phyloP scores from a whole-genome alignment of 1,284 basidiomycete genomes.

The Pholiota adiposa region DNA sequence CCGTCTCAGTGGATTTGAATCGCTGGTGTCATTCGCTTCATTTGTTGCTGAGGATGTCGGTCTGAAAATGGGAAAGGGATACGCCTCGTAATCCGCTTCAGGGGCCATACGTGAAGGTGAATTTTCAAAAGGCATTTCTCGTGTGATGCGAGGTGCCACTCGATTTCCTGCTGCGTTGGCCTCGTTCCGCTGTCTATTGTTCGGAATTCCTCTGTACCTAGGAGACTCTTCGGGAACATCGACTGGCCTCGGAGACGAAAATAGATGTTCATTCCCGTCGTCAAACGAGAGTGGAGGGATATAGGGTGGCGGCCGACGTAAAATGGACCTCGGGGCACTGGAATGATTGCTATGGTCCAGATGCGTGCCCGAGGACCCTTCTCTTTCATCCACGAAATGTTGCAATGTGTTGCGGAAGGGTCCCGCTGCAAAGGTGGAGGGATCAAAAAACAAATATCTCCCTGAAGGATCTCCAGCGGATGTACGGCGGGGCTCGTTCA shows the following conservation, averaged over 20 bases:
- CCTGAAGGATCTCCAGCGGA: background rate
- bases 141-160: background rate
- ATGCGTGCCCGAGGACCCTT: background rate
- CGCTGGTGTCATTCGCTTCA: background rate
- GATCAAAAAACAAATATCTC: conserved; percentile 31
- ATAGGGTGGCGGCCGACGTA: background rate
- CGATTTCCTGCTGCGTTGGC: background rate
- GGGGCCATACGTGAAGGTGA: background rate
- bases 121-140: background rate
- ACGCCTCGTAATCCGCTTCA: background rate
- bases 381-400: conserved; percentile 19
- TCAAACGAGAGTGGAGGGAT: conserved; percentile 39
- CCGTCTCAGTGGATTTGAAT: background rate
- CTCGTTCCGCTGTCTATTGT: background rate
- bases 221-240: background rate
- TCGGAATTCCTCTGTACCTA: background rate
- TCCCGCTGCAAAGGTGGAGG: conserved; percentile 43
- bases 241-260: background rate
- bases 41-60: background rate
- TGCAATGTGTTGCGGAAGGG: conserved; percentile 49
- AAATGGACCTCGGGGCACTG: background rate
- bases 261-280: conserved; percentile 13
- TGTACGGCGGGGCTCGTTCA: background rate
- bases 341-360: background rate
- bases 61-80: background rate